Percentiles rank a stretch among this genome's conserved stretches.
Conservation (phyloP, 2,329 filamentous ascomycete species). For the Fusarium sterilihyphosum region DNA sequence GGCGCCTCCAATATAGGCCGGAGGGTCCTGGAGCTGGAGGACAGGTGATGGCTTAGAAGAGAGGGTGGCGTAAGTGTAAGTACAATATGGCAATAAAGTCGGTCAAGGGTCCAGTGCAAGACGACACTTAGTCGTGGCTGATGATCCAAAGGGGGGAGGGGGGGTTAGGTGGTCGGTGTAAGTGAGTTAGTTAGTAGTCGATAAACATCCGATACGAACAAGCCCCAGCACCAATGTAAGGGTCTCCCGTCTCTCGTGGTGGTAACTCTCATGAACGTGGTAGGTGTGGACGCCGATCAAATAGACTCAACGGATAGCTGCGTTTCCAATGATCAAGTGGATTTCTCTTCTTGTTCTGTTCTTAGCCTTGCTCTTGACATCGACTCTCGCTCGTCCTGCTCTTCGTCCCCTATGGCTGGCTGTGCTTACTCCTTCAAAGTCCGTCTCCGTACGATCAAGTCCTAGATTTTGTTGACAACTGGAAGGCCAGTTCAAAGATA, state of each 20-base stretch:
- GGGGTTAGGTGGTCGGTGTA: neutral
- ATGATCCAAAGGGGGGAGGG: neutral
- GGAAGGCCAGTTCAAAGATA: slow-evolving; percentile 24
- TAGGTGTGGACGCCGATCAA: slow-evolving; percentile 32
- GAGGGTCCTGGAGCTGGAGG: slow-evolving; percentile 32
- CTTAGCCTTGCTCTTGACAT: slow-evolving; percentile 33
- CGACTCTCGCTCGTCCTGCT: slow-evolving; percentile 11
- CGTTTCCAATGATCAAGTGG: slow-evolving; percentile 26
- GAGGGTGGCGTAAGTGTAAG: slow-evolving; percentile 34
- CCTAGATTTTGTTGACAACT: neutral
- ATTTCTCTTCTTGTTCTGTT: slow-evolving; percentile 31
- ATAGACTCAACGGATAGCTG: slow-evolving; percentile 11
- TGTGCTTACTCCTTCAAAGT: slow-evolving; percentile 36
- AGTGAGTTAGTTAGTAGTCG: neutral
- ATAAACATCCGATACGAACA: slow-evolving; percentile 29
- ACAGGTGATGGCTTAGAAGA: slow-evolving; percentile 21
- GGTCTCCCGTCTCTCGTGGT: slow-evolving; percentile 21
- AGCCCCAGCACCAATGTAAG: slow-evolving; percentile 30
- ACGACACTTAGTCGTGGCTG: slow-evolving; percentile 12
- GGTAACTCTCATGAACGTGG: slow-evolving; percentile 25
- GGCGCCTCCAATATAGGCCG: slow-evolving; percentile 28
- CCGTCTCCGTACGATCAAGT: slow-evolving; percentile 2
- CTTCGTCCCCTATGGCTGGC: slow-evolving; percentile 33
- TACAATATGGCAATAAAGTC: slow-evolving; percentile 30
- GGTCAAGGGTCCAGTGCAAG: slow-evolving; percentile 25